Conservation (phyloP, 148 eudicot species). For the Diospyros lotus region DNA sequence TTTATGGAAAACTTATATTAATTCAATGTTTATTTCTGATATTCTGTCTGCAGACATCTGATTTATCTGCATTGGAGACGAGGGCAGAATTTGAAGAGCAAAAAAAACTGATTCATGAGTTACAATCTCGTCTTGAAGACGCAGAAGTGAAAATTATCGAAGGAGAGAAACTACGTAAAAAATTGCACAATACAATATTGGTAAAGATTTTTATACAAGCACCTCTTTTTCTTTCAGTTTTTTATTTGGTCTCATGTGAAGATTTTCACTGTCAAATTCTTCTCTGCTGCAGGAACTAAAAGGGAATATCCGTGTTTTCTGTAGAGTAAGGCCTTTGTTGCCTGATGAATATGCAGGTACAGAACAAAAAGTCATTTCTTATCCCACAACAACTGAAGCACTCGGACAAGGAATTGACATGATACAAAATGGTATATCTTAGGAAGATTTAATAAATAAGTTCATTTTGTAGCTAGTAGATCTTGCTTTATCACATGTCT, state of each 20-base stretch:
- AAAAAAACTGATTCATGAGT: slow-evolving; percentile 44
- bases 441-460: not conserved
- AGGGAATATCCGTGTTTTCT: slow-evolving; percentile 97
- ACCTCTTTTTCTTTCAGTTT: not conserved
- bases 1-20: not conserved
- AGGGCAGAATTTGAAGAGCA: slow-evolving; percentile 72
- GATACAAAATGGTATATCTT: slow-evolving; percentile 66
- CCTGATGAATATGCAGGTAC: slow-evolving; percentile 55
- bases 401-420: slow-evolving; percentile 82
- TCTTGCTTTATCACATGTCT: not conserved
- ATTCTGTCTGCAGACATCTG: slow-evolving; percentile 48
- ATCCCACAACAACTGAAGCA: slow-evolving; percentile 67
- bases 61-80: slow-evolving; percentile 62
- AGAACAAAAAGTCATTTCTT: slow-evolving; percentile 62
- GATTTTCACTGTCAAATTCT: slow-evolving; percentile 5
- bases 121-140: slow-evolving; percentile 64
- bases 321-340: slow-evolving; percentile 86
- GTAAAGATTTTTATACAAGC: slow-evolving; percentile 27
- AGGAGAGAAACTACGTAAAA: slow-evolving; percentile 86
- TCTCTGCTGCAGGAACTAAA: slow-evolving; percentile 66
- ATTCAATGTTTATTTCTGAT: not conserved
- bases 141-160: slow-evolving; percentile 79
- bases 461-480: not conserved
- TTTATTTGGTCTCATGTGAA: not conserved
- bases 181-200: slow-evolving; percentile 94